These are phyloP conservation scores for Trichopus zeylanicus DNA, from an alignment of 116 monocot species.

Conservation along the genomic window DNA sequence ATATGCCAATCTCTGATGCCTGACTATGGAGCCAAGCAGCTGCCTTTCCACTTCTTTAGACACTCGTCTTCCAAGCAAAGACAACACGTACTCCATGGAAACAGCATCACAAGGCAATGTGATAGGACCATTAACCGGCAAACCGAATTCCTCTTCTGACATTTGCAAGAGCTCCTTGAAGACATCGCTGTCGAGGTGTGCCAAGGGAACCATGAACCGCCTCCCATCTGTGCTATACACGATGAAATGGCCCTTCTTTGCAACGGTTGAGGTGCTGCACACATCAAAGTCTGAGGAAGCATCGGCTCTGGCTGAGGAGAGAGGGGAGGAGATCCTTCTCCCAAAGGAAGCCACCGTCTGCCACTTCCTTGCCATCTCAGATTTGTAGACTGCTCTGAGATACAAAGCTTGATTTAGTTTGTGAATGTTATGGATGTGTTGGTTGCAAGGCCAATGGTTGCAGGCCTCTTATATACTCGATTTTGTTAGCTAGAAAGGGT, in stretches of 20 bases:
- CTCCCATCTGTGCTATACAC: constrained; percentile 15
- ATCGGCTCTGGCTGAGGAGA: no score
- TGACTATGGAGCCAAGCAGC: constrained; percentile 11
- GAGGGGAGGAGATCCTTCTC: constrained; percentile 6
- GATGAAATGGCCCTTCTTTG: constrained; percentile 13
- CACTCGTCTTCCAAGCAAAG: constrained; percentile 4
- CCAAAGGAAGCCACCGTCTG: constrained; percentile 3
- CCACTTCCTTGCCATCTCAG: constrained; percentile 16
- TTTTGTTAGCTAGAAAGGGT: no score
- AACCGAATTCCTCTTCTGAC: constrained; percentile 20
- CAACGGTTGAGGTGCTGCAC: neutral
- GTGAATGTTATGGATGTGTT: no score
- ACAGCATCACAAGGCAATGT: constrained; percentile 21
- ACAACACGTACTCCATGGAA: constrained; percentile 15
- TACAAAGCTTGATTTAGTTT: no score
- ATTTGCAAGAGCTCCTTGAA: constrained; percentile 12
- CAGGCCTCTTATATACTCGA: no score
- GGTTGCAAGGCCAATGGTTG: no score
- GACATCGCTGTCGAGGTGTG: constrained; percentile 5
- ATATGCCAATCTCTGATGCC: no score
- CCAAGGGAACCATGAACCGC: constrained; percentile 12
- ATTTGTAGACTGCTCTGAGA: no score
- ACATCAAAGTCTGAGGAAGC: neutral
- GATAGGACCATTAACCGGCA: constrained; percentile 8
- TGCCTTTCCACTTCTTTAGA: constrained; percentile 13